Evolutionary conservation across 768 basidiomycete genomes (phyloP).

Genomic region (Serendipita vermifera): DNA sequence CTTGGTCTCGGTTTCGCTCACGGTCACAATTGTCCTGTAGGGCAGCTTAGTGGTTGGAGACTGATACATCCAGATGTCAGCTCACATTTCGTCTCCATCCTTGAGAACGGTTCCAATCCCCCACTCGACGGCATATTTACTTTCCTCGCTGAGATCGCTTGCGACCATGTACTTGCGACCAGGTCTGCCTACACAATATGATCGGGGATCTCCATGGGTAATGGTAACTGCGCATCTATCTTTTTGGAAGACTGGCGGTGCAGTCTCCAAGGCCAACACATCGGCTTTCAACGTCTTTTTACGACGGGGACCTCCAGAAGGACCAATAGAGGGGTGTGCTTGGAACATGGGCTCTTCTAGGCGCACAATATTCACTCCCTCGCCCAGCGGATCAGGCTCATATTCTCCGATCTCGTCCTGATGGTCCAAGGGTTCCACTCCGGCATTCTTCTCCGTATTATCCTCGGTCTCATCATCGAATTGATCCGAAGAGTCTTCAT

Average conservation of each 20-base stretch:
- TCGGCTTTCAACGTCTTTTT: slow-evolving; percentile 31
- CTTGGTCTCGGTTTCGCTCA: slow-evolving; percentile 86
- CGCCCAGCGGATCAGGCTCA: slow-evolving; percentile 70
- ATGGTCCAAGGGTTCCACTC: slow-evolving; percentile 16
- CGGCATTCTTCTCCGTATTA: slow-evolving; percentile 16
- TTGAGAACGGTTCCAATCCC: slow-evolving; percentile 90
- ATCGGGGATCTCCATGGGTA: slow-evolving; percentile 67
- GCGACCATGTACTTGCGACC: slow-evolving; percentile 71
- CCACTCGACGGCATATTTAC: slow-evolving; percentile 93
- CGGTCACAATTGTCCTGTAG: slow-evolving; percentile 63
- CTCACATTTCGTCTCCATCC: slow-evolving; percentile 82
- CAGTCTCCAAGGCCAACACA: slow-evolving; percentile 49
- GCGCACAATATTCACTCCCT: slow-evolving; percentile 81
- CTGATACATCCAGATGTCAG: slow-evolving; percentile 9
- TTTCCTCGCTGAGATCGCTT: slow-evolving; percentile 91
- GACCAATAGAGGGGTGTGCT: slow-evolving; percentile 15
- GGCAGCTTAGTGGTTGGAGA: background rate
- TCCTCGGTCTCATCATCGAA: slow-evolving; percentile 10
- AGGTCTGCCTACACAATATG: slow-evolving; percentile 39
- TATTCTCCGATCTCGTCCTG: slow-evolving; percentile 28
- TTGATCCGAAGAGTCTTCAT: slow-evolving; percentile 5
- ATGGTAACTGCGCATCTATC: slow-evolving; percentile 86
- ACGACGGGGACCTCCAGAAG: slow-evolving; percentile 17
- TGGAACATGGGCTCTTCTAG: slow-evolving; percentile 25
- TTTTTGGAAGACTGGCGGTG: slow-evolving; percentile 73